These are phyloP conservation scores for Discostella stelligeroides DNA, from an alignment of 108 stramenopile species.

Conservation along the genomic window DNA sequence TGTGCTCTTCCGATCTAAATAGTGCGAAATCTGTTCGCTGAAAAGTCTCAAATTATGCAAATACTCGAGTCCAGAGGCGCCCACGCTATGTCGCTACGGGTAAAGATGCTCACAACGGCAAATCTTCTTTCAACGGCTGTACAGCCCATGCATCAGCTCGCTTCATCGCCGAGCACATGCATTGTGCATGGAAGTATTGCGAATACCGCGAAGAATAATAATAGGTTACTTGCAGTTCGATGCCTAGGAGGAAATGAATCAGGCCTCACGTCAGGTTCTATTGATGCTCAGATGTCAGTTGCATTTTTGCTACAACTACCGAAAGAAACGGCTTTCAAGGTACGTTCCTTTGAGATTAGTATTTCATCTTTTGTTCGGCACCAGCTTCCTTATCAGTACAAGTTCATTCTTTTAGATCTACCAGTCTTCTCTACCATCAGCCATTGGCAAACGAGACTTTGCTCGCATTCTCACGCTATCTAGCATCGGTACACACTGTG, in stretches of 20 bases:
- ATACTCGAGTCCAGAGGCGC: conserved; percentile 63
- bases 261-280: conserved; percentile 70
- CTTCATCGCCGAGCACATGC: neutral
- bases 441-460: conserved; percentile 75
- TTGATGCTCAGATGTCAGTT: conserved; percentile 72
- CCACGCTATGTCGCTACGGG: conserved; percentile 60
- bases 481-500: conserved; percentile 67
- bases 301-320: conserved; percentile 67
- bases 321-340: conserved; percentile 75
- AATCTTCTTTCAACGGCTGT: neutral
- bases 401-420: conserved; percentile 45
- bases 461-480: conserved; percentile 61
- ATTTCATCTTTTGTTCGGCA: too few relatives aligned
- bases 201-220: conserved; percentile 18
- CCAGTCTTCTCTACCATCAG: conserved; percentile 78
- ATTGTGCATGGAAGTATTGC: conserved; percentile 4
- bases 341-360: neutral
- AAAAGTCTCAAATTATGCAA: conserved; percentile 46
- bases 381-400: neutral
- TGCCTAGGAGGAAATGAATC: conserved; percentile 74
- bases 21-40: conserved; percentile 6
- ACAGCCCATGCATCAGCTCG: conserved; percentile 28
- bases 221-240: conserved; percentile 59
- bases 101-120: conserved; percentile 48
- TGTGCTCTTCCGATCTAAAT: conserved; percentile 2